Percentiles rank a stretch among this genome's conserved stretches.
phyloP scores from a whole-genome alignment of 148 eudicot species.

The Camellia granthamiana region DNA sequence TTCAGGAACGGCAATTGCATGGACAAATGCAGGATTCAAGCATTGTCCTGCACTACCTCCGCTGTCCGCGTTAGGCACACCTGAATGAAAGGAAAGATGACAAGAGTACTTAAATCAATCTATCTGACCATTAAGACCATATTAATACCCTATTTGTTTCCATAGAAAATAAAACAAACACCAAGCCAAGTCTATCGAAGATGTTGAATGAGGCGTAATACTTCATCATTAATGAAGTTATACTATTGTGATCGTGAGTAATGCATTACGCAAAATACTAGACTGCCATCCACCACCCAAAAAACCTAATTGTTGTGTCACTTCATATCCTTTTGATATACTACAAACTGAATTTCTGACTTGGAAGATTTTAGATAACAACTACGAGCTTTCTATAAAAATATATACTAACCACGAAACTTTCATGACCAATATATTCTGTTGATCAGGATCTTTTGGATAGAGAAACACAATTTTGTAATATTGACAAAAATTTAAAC shows the following conservation, averaged over 20 bases:
- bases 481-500: too few relatives aligned
- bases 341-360: neutral
- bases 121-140: neutral
- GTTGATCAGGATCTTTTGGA: neutral
- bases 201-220: neutral
- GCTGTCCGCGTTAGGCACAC: conserved; percentile 31
- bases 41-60: conserved; percentile 46
- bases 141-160: neutral
- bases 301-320: neutral
- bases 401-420: neutral
- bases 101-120: neutral
- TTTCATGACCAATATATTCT: neutral
- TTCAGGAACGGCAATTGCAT: conserved; percentile 87
- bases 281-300: neutral
- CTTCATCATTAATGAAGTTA: neutral
- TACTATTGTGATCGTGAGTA: neutral
- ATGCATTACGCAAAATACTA: neutral
- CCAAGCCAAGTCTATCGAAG: neutral
- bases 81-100: conserved; percentile 25
- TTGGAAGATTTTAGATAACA: neutral
- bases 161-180: neutral
- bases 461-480: neutral
- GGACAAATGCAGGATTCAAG: conserved; percentile 88
- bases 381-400: neutral
- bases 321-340: neutral